These are phyloP conservation scores for Botrytis elliptica DNA, from an alignment of 2,329 filamentous ascomycete species.

Conservation along the genomic window DNA sequence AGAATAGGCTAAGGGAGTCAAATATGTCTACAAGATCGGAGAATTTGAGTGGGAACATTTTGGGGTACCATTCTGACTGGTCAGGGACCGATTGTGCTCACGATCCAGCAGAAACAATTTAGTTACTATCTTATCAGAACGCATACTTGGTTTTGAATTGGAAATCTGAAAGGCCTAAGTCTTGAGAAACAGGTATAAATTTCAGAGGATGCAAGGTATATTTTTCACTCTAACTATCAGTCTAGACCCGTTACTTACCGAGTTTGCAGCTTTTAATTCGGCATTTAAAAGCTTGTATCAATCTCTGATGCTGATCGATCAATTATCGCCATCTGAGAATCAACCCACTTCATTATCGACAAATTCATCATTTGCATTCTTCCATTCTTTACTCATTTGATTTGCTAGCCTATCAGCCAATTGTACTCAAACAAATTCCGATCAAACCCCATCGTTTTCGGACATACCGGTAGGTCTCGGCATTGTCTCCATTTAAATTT, in stretches of 20 bases:
- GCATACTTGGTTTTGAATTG: not conserved
- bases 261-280: not conserved
- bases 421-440: not conserved
- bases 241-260: not conserved
- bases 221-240: too few species aligned
- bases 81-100: not conserved
- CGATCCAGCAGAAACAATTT: not conserved
- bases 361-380: not conserved
- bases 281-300: not conserved
- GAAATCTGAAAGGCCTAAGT: not conserved
- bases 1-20: slow-evolving; percentile 60
- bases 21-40: slow-evolving; percentile 54
- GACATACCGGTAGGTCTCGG: not conserved
- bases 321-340: not conserved
- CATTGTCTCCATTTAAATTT: not conserved
- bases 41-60: slow-evolving; percentile 8
- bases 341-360: not conserved
- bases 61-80: not conserved
- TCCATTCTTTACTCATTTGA: not conserved
- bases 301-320: not conserved
- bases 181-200: not conserved
- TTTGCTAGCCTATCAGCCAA: not conserved
- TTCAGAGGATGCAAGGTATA: not conserved
- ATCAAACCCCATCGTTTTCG: not conserved
- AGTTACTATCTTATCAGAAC: not conserved